Evolutionary conservation across 2,329 filamentous ascomycete species (phyloP).

Genomic region (Aschersonia sp.): DNA sequence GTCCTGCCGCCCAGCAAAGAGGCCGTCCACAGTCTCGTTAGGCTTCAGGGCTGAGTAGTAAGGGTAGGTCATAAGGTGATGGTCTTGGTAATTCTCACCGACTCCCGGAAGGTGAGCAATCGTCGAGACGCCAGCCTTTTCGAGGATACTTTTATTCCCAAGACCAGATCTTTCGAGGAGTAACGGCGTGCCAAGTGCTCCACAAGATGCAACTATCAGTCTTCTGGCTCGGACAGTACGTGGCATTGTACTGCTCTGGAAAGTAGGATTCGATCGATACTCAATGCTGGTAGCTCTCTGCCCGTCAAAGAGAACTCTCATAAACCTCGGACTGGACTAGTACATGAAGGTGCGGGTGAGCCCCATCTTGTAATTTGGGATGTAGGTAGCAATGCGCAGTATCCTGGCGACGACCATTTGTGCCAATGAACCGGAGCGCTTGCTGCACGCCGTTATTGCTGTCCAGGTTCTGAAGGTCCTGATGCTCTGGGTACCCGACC

Average conservation of each 20-base stretch:
- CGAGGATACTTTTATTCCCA: neutral
- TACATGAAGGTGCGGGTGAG: neutral
- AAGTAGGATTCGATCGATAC: neutral
- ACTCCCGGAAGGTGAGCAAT: neutral
- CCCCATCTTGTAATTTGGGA: neutral
- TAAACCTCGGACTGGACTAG: neutral
- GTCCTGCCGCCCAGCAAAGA: neutral
- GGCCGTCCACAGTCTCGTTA: neutral
- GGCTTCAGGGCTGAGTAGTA: neutral
- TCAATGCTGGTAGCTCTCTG: neutral
- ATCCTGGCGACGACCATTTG: neutral
- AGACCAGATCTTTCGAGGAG: neutral
- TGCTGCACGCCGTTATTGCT: neutral
- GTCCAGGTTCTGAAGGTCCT: neutral
- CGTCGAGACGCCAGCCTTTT: neutral
- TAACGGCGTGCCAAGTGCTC: neutral
- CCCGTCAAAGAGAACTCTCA: neutral
- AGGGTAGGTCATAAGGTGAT: slow-evolving; percentile 28
- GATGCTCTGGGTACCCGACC: neutral
- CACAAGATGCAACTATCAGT: neutral
- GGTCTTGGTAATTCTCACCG: slow-evolving; percentile 17
- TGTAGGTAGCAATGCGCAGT: neutral
- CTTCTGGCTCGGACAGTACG: neutral
- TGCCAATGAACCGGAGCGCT: neutral
- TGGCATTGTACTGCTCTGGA: neutral